Evolutionary conservation across 106 monocot genomes (phyloP), one percentile per base, ranked within the genome.

Genomic region (Dendrobium nobile): DNA sequence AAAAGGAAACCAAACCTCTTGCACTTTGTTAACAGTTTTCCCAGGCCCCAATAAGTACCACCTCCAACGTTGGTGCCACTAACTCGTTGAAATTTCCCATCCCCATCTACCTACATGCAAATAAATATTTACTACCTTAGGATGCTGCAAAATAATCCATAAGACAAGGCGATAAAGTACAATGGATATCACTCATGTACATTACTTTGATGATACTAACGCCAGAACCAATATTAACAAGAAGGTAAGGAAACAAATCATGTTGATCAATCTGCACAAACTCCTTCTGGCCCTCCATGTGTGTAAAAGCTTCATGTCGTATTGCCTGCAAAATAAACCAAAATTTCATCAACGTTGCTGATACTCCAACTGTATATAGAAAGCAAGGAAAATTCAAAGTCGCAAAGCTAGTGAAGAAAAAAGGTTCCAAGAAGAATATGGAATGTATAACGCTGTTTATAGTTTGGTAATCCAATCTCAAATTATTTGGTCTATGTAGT

Each of bases 31-130:
- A 99, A 88, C 70, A 99, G 80, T 81, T 89, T 87, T 41, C 98
- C 98, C 47, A 99, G 84, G 24, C 98, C 98, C 98, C 92, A 99
- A 68, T 88, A 99, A 47, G 98, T 99, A 85, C 98, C 98, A 80
- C 98, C 98, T 75, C 98, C 98, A 83, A 99, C 95, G 85, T 99
- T 99, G 75, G 98, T 99, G 24, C 98, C 98, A 85, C 98, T 99
- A 87, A 99, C 95, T 78, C 98, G 82, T 85, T 99, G 79, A 89
- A 88, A 95, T 75, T 99, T 89, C 37, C 95, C 95, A 80, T 92
- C 89, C 31, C 95, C 98, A 84, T 99, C 98, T 73, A 99, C 98
- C 98, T 99, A 80, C 31, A 80, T 73, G 20, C 27, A 86, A 47
- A 15, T 28, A 17, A 73, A 81, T 13, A 77, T 82, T 26, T 28